Percentiles rank a stretch among this genome's conserved stretches.
phyloP scores from a whole-genome alignment of 495 filamentous ascomycete species.

The Aspergillus steynii region DNA sequence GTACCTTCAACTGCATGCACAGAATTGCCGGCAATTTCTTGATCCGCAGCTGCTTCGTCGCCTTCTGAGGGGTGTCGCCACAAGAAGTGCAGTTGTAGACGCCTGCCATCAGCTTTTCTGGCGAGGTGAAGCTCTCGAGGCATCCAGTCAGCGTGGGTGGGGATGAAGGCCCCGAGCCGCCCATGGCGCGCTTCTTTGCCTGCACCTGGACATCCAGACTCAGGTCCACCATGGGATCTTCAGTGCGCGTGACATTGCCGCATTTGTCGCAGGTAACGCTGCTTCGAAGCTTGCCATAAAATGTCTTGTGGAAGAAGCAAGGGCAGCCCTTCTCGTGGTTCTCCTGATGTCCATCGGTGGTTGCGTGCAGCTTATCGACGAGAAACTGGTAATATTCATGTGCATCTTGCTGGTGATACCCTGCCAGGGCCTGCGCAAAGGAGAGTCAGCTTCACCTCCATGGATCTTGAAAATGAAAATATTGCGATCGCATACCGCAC shows the following conservation, averaged over 20 bases:
- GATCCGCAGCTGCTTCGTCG: constrained; percentile 77
- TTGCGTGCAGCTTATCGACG: constrained; percentile 74
- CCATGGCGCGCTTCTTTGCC: constrained; percentile 52
- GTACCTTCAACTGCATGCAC: constrained; percentile 89
- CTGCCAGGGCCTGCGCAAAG: constrained; percentile 69
- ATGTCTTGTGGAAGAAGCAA: constrained; percentile 87
- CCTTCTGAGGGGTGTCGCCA: constrained; percentile 63
- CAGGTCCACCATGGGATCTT: constrained; percentile 85
- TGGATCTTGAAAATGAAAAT: background rate
- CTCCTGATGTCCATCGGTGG: constrained; percentile 39
- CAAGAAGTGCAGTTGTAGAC: constrained; percentile 82
- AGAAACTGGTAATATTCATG: constrained; percentile 96
- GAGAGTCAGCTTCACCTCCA: constrained; percentile 30
- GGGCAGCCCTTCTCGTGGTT: constrained; percentile 65
- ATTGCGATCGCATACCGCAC: constrained; percentile 41
- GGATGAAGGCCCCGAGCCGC: constrained; percentile 33
- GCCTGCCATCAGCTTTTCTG: constrained; percentile 69
- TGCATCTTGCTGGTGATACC: constrained; percentile 92
- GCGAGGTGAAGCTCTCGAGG: constrained; percentile 74
- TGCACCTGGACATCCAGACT: constrained; percentile 72
- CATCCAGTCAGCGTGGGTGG: constrained; percentile 70
- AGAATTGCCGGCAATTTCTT: constrained; percentile 79
- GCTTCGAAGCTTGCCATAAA: constrained; percentile 83
- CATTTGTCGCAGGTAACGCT: constrained; percentile 86
- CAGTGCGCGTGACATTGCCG: constrained; percentile 70